Evolutionary conservation across 192 early-diverging fungal genomes (phyloP), one percentile per base, ranked within the genome.

Genomic region (Coemansia sp.): DNA sequence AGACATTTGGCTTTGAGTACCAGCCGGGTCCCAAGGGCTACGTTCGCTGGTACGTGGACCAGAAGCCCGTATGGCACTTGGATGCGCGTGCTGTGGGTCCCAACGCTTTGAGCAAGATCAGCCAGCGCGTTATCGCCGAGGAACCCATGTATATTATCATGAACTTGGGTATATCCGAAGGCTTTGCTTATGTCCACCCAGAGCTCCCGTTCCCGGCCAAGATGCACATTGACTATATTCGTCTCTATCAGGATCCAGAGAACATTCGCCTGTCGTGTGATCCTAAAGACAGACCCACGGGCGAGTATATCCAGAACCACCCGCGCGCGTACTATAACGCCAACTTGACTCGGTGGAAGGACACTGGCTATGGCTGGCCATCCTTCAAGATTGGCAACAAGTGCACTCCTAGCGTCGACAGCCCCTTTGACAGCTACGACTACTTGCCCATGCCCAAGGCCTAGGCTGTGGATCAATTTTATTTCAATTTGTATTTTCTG

Each of bases 91-190:
- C 76, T 4, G 61, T 85, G 3, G 84, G 84, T 29, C 45, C 78
- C 56, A 82, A 85, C 39, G 27, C 63, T 34, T 55, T 78, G 11
- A 80, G 76, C 65, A 76, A 76, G 67, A 64, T 85, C 52, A 65
- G 67, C 13, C 76, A 78, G 53, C 77, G 79, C 29, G 47, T 74
- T 15, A 79, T 87, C 35, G 58, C 86, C 24, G 83, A 87, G 56
- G 86, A 87, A 64, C 86, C 86, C 62, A 87, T 87, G 86, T 87
- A 80, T 52, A 85, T 87, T 30, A 85, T 87, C 38, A 68, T 87
- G 68, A 84, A 84, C 40, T 68, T 87, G 59, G 86, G 82, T 11
- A 75, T 87, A 39, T 71, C 84, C 0, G 22, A 34, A 22, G 68
- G 80, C 22, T 85, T 85, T 60, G 70, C 75, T 4, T 73, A 73